A percentile compares a stretch with the other conserved stretches of the same genome.
phyloP scores from a whole-genome alignment of 352 stramenopile genomes.

The Phytopythium aichiense region DNA sequence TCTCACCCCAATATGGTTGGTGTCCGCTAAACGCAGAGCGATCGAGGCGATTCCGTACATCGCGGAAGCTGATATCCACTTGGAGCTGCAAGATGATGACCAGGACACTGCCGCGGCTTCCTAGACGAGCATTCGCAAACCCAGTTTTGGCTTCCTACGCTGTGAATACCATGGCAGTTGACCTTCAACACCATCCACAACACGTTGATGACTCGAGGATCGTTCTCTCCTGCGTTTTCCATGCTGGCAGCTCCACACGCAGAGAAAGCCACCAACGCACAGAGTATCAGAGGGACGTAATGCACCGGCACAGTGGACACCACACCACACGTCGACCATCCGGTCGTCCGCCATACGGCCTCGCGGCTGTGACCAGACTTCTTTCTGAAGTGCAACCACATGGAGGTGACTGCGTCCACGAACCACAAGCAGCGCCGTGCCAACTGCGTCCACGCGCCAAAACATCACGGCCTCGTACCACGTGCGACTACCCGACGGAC shows the following conservation, averaged over 20 bases:
- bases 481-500: neutral
- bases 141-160: neutral
- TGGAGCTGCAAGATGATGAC: conserved; percentile 73
- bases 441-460: neutral
- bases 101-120: conserved; percentile 9
- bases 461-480: neutral
- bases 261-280: neutral
- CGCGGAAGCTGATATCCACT: conserved; percentile 72
- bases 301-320: neutral
- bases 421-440: neutral
- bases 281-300: neutral
- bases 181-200: neutral
- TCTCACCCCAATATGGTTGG: neutral
- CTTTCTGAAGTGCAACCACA: neutral
- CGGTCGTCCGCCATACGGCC: neutral
- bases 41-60: conserved; percentile 81
- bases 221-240: neutral
- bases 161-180: neutral
- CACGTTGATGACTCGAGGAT: neutral
- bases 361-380: neutral
- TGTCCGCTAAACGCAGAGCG: conserved; percentile 26
- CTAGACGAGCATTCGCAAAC: neutral
- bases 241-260: neutral
- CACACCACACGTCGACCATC: neutral
- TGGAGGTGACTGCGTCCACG: neutral